Evolutionary conservation across 2,329 filamentous ascomycete genomes (phyloP).

Genomic region (Metarhizium humberi): DNA sequence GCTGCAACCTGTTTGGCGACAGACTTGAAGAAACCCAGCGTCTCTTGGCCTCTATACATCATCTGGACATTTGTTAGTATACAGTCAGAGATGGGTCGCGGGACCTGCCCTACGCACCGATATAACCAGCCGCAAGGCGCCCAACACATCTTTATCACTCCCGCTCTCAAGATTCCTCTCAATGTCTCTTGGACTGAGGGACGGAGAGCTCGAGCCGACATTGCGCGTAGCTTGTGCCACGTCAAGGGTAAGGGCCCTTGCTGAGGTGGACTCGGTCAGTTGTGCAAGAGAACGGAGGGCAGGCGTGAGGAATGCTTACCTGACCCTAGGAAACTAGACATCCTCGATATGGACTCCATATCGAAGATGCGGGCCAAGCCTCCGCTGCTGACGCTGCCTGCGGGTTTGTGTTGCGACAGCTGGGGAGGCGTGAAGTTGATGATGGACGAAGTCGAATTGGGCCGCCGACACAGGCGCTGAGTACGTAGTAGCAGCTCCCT

Average conservation of each 20-base stretch:
- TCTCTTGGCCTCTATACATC: constrained; percentile 88
- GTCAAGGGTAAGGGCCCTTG: constrained; percentile 94
- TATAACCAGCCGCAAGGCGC: constrained; percentile 81
- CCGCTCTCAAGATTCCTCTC: constrained; percentile 93
- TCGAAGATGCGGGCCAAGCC: constrained; percentile 5
- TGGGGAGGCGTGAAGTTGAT: not conserved
- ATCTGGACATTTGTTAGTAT: constrained; percentile 48
- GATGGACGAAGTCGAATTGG: not conserved
- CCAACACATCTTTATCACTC: constrained; percentile 84
- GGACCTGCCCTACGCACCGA: constrained; percentile 48
- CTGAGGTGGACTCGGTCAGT: constrained; percentile 35
- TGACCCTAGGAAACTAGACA: constrained; percentile 90
- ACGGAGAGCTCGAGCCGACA: constrained; percentile 50
- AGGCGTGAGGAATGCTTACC: constrained; percentile 44
- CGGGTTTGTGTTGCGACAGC: not conserved
- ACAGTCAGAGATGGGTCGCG: not conserved
- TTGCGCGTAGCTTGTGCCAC: constrained; percentile 80
- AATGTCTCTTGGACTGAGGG: constrained; percentile 71
- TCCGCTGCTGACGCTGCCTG: not conserved
- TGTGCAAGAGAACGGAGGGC: not conserved
- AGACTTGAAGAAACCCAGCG: constrained; percentile 89
- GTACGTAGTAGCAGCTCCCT: no score
- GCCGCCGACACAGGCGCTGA: no score
- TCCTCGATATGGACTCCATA: constrained; percentile 95
- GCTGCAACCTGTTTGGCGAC: constrained; percentile 97